phyloP scores from a whole-genome alignment of 2,329 filamentous ascomycete genomes.

The Ophiosphaerella narmari region DNA sequence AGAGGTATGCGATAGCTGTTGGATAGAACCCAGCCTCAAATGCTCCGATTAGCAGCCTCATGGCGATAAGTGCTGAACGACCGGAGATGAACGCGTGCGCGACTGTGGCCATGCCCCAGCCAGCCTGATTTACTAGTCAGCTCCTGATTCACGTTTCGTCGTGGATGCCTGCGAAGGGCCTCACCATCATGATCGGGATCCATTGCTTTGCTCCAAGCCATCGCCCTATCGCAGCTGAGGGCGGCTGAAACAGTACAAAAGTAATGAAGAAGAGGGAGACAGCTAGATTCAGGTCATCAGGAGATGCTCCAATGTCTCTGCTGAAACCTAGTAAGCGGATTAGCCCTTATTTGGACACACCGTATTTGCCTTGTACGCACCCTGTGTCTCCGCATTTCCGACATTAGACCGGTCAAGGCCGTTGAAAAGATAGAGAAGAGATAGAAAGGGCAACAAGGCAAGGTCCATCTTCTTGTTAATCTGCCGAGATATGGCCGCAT shows the following conservation, averaged over 20 bases:
- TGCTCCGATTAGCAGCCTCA: conserved; percentile 43
- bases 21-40: conserved; percentile 62
- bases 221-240: conserved; percentile 23
- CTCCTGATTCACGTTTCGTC: neutral
- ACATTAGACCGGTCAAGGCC: conserved; percentile 30
- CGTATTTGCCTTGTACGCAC: conserved; percentile 2
- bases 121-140: conserved; percentile 16
- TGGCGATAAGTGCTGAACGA: conserved; percentile 19
- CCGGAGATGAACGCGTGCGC: conserved; percentile 28
- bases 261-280: conserved; percentile 32
- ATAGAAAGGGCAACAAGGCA: conserved; percentile 25
- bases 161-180: neutral
- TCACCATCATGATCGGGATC: conserved; percentile 24
- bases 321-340: conserved; percentile 19
- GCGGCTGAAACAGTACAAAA: conserved; percentile 29
- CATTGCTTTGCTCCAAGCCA: conserved; percentile 27
- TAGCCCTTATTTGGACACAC: neutral
- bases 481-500: conserved; percentile 6
- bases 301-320: conserved; percentile 23
- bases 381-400: conserved; percentile 34
- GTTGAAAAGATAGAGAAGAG: conserved; percentile 28
- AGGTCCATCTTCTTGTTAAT: conserved; percentile 27
- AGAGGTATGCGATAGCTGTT: conserved; percentile 58
- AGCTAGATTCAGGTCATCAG: conserved; percentile 29
- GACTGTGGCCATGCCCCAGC: conserved; percentile 30